Base-by-base conservation (phyloP, 2,329 filamentous ascomycete genomes). In the Kalaharituber pfeilii region DNA sequence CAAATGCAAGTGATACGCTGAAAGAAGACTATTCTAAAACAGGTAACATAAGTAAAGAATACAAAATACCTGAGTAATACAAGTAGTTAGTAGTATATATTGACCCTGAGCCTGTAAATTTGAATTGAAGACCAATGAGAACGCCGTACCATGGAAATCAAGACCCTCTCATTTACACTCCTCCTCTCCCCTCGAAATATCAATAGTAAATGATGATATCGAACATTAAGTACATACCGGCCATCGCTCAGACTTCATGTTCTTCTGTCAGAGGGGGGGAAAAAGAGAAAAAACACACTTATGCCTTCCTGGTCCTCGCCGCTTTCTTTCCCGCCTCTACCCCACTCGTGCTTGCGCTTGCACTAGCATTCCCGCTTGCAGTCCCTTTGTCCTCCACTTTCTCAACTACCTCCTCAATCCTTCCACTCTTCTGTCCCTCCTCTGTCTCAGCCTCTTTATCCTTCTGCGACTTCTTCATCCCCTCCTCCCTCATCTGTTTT, bases 401-500 rank as follows among this genome's bases (percentile, higher is more conserved):
- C 44, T 67, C 67, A 5, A 68, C 66, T 11, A 69, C 66, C 55
- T 68, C 67, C 30, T 64, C 60, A 50, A 66, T 65, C n/a, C 67
- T 68, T 25, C 54, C 52, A 2, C 50, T 52, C 15, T 47, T 52
- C 45, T 59, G 71, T 42, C 67, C 67, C 7, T 68, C 66, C 11
- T 69, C 66, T 54, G 68, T 67, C 29, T 64, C 60, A 51, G 66
- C 65, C n/a, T 67, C 67, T 20, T 50, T 4, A 20, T 47, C 25
- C 2, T 47, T 47, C 33, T 39, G 15, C 44, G 13, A 15, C 5
- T 50, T 33, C 42, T 55, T 65, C 59, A 65, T 65, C 18, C 65
- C 66, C 42, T 67, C 65, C 53, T 67, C 65, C 22, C 68, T 69
- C 61, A 71, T 71, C 57, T 67, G 36, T 30, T 70, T 65, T 60